Evolutionary conservation across 495 filamentous ascomycete genomes (phyloP), one percentile per base, ranked within the genome.

Genomic region (Cryomyces minteri): DNA sequence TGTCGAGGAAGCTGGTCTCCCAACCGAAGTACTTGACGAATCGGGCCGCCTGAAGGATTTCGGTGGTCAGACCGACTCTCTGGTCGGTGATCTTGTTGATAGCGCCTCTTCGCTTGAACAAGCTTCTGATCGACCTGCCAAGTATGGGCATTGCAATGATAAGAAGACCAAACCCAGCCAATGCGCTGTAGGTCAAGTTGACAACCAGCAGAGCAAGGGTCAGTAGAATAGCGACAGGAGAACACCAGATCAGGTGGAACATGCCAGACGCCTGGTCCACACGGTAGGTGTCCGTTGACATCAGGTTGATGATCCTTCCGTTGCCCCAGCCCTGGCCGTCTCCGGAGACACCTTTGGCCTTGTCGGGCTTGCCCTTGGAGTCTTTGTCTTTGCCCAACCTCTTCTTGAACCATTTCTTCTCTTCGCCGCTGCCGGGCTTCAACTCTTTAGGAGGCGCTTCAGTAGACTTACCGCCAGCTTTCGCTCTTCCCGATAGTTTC

Each of bases 11-110:
- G 40, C 79, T 77, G 32, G 69, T 76, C 54, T 96, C 88, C 88
- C 88, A 96, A 6, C 84, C 88, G 57, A 94, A 95, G 62, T 73
- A 94, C 60, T 96, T 96, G 58, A 96, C 87, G 54, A 96, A 95
- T 12, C 86, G 73, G 40, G 94, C 88, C 1, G 81, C 81, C 48
- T 86, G 80, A 18, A 96, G 58, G 32, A 96, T 92, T 55, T 96
- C 88, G 56, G 95, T 88, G 0, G 87, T 95, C 33, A 96, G 66
- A 40, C 80, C 79, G 5, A 96, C 87, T 38, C 88, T 71, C 59
- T 85, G 80, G 60, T 96, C 88, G 5, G 88, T 95, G 48, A 94
- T 73, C 54, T 84, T 85, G 66, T 93, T 94, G 66, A 94, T 94
- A 32, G 60, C 68, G 53, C 72, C 71, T 54, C 88, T 72, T 29